phyloP scores from a whole-genome alignment of 257 asterid genomes.

The Solanum stenotomum region DNA sequence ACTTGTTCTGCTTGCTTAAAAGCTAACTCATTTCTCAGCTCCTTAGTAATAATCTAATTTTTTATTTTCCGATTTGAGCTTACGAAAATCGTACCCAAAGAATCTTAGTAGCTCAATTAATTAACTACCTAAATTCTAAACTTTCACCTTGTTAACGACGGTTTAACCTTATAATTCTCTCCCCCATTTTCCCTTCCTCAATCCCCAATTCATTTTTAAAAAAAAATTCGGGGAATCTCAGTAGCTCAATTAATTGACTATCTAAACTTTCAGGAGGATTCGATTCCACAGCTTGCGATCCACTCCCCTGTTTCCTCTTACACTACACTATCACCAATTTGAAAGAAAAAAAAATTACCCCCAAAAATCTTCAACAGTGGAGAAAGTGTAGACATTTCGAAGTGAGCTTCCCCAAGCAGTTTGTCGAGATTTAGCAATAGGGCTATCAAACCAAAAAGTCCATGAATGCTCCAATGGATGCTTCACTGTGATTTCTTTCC shows the following conservation, averaged over 20 bases:
- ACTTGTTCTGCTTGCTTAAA: neutral
- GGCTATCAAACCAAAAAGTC: slow-evolving; percentile 33
- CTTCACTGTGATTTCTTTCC: neutral
- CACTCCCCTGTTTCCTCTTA: neutral
- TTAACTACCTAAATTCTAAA: neutral
- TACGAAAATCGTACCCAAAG: neutral
- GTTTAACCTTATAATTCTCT: neutral
- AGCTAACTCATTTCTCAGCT: neutral
- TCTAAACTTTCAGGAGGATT: neutral
- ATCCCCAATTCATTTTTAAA: neutral
- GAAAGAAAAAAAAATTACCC: neutral
- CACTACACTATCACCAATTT: neutral
- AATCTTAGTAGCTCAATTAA: neutral
- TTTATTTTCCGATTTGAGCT: neutral
- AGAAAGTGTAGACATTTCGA: slow-evolving; percentile 27
- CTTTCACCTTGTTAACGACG: neutral
- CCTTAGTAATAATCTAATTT: neutral
- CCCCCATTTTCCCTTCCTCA: neutral
- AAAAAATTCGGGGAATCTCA: neutral
- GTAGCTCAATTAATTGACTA: neutral
- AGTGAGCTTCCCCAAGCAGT: slow-evolving; percentile 21
- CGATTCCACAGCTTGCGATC: neutral
- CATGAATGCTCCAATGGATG: slow-evolving; percentile 29
- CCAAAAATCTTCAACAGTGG: slow-evolving; percentile 43
- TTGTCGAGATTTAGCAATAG: slow-evolving; percentile 10